Evolutionary conservation across 192 early-diverging fungal species (phyloP).

Genomic region (Dispira parvispora): DNA sequence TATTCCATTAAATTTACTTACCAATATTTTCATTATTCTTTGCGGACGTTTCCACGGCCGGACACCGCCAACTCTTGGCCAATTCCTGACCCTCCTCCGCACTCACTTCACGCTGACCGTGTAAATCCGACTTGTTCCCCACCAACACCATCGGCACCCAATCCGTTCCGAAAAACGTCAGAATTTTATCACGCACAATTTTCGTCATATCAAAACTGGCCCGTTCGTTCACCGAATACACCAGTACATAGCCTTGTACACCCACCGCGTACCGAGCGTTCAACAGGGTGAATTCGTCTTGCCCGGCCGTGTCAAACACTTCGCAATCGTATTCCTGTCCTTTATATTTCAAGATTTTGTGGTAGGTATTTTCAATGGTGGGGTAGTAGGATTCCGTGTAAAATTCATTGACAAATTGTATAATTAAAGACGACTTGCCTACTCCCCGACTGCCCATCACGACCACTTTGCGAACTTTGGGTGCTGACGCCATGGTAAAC

Average conservation of each 20-base stretch:
- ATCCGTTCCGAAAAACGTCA: conserved; percentile 78
- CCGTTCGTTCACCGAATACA: conserved; percentile 76
- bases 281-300: conserved; percentile 90
- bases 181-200: conserved; percentile 85
- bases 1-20: conserved; percentile 15
- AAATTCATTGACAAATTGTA: conserved; percentile 84
- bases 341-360: conserved; percentile 63
- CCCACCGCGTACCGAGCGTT: conserved; percentile 79
- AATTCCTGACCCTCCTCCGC: conserved; percentile 56
- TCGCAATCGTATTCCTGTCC: conserved; percentile 74
- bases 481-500: background rate
- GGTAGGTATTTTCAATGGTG: conserved; percentile 86
- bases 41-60: conserved; percentile 78
- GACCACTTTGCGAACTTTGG: conserved; percentile 10
- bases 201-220: conserved; percentile 80
- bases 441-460: conserved; percentile 12
- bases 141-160: conserved; percentile 83
- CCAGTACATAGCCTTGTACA: conserved; percentile 88
- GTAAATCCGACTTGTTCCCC: conserved; percentile 84
- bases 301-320: conserved; percentile 93
- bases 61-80: conserved; percentile 71
- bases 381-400: conserved; percentile 89
- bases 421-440: conserved; percentile 79
- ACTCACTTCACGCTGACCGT: conserved; percentile 58
- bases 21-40: conserved; percentile 84